Evolutionary conservation across 108 stramenopile genomes (phyloP).

Genomic region (Stephanodiscus triporus): DNA sequence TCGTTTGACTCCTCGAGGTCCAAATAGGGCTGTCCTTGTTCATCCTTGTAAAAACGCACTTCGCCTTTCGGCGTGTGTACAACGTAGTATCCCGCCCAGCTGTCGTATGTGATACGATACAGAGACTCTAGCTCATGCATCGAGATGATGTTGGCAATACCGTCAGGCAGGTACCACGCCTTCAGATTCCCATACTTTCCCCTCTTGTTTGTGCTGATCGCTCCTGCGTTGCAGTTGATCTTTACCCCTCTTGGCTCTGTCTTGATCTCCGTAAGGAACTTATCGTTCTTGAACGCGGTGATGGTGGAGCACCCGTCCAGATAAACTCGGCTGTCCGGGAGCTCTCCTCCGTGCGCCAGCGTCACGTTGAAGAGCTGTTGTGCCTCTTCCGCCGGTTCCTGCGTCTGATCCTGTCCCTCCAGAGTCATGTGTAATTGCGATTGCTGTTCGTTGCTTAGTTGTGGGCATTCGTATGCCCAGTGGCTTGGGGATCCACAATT

Average conservation of each 20-base stretch:
- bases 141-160: too few species aligned
- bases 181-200: too few species aligned
- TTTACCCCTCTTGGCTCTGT: too few species aligned
- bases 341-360: not conserved
- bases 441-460: not conserved
- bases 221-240: too few species aligned
- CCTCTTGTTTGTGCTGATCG: too few species aligned
- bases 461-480: not conserved
- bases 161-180: too few species aligned
- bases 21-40: not conserved
- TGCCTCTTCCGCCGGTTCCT: not conserved
- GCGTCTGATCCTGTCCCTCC: not conserved
- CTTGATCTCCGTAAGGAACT: not conserved
- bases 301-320: constrained; percentile 26
- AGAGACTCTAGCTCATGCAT: not conserved
- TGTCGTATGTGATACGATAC: constrained; percentile 22
- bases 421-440: not conserved
- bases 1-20: not conserved
- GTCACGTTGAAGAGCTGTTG: too few species aligned
- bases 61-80: constrained; percentile 17
- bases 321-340: not conserved
- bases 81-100: constrained; percentile 3
- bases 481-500: not conserved
- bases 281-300: not conserved
- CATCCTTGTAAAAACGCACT: constrained; percentile 4